These are phyloP conservation scores for Quercus bicolor DNA, from an alignment of 306 rosid species.

Conservation along the genomic window DNA sequence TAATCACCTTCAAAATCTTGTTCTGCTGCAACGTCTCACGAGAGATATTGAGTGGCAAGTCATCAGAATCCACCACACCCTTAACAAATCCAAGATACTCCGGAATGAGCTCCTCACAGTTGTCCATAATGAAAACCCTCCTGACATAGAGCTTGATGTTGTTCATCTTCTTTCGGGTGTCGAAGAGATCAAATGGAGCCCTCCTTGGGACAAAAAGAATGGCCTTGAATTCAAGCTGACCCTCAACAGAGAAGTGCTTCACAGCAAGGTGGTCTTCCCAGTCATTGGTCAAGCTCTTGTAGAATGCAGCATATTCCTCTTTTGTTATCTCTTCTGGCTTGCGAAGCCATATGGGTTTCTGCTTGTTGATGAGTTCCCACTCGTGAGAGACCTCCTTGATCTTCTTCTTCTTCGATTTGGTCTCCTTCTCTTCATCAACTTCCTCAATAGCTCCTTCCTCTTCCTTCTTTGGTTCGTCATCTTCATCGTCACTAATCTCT, in stretches of 20 bases:
- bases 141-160: slow-evolving; percentile 69
- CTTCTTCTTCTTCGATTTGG: slow-evolving; percentile 54
- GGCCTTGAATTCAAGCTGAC: slow-evolving; percentile 75
- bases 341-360: slow-evolving; percentile 73
- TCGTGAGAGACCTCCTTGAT: slow-evolving; percentile 67
- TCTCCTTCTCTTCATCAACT: slow-evolving; percentile 54
- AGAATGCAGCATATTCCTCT: slow-evolving; percentile 69
- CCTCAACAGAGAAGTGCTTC: slow-evolving; percentile 71
- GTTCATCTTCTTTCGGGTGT: slow-evolving; percentile 67
- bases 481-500: slow-evolving; percentile 71
- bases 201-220: slow-evolving; percentile 61
- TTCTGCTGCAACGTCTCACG: slow-evolving; percentile 72
- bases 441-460: slow-evolving; percentile 63
- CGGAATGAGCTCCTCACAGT: slow-evolving; percentile 67
- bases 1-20: slow-evolving; percentile 67
- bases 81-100: slow-evolving; percentile 67
- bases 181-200: slow-evolving; percentile 71
- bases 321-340: slow-evolving; percentile 71
- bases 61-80: slow-evolving; percentile 72
- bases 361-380: slow-evolving; percentile 73
- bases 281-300: slow-evolving; percentile 71
- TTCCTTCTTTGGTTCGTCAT: slow-evolving; percentile 62
- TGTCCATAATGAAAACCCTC: slow-evolving; percentile 78
- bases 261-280: slow-evolving; percentile 78
- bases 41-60: slow-evolving; percentile 68